Evolutionary conservation across 2,329 filamentous ascomycete genomes (phyloP).

Genomic region (Tolypocladium guangdongense): DNA sequence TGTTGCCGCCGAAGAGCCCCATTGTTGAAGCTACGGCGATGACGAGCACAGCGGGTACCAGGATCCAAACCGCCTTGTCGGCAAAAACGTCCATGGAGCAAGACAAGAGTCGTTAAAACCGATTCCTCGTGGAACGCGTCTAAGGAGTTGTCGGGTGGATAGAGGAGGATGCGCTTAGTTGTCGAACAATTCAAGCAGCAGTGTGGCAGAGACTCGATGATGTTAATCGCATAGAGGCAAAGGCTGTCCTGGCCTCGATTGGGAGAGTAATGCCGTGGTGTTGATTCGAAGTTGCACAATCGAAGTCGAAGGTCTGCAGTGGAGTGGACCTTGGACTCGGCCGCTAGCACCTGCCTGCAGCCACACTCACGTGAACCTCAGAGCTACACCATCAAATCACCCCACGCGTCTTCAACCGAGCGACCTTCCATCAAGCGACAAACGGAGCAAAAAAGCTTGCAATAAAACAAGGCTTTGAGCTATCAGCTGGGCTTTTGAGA

Average conservation of each 20-base stretch:
- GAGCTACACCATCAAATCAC: not conserved
- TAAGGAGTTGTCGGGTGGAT: not conserved
- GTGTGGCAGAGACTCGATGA: not conserved
- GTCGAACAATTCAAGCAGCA: not conserved
- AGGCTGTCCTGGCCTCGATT: not conserved
- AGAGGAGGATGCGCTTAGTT: not conserved
- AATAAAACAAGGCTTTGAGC: not conserved
- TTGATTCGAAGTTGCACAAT: not conserved
- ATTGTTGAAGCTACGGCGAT: constrained; percentile 36
- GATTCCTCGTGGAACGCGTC: not conserved
- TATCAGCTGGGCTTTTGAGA: not conserved
- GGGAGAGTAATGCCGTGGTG: not conserved
- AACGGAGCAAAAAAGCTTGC: not conserved
- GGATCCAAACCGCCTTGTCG: constrained; percentile 10
- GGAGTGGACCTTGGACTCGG: too few species aligned
- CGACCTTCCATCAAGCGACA: not conserved
- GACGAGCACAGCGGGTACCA: constrained; percentile 19
- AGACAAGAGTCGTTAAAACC: not conserved
- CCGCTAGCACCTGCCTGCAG: not conserved
- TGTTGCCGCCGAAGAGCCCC: constrained; percentile 59
- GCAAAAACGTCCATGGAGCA: constrained; percentile 3
- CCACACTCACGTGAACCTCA: not conserved
- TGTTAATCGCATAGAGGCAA: not conserved
- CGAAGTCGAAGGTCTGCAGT: too few species aligned
- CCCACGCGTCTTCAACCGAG: not conserved